Conservation (phyloP, 1,284 basidiomycete species). For the Trichosporon sp. region DNA sequence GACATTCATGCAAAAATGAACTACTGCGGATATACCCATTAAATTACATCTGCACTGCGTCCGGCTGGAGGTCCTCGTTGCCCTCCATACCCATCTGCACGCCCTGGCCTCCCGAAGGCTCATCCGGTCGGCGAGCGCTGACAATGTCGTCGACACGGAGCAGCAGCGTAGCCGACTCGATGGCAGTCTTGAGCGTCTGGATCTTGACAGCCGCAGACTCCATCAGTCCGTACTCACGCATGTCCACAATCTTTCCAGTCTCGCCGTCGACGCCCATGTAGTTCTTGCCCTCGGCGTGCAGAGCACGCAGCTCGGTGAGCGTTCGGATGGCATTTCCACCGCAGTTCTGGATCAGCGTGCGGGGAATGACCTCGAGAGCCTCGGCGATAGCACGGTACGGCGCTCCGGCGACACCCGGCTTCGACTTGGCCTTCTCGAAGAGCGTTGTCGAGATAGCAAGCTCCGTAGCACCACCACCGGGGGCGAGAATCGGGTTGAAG, state of each 20-base stretch:
- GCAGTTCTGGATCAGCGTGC: constrained; percentile 91
- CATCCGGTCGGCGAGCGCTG: constrained; percentile 58
- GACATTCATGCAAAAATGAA: constrained; percentile 2
- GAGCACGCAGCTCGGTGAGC: constrained; percentile 80
- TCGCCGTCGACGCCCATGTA: constrained; percentile 93
- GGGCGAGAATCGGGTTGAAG: constrained; percentile 86
- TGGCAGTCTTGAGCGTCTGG: constrained; percentile 94
- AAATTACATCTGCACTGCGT: constrained; percentile 8
- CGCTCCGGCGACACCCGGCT: constrained; percentile 80
- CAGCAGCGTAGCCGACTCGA: constrained; percentile 88
- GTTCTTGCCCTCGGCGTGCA: constrained; percentile 85
- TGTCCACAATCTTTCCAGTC: constrained; percentile 89
- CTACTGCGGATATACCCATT: background rate
- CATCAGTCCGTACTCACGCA: constrained; percentile 88
- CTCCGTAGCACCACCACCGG: constrained; percentile 94
- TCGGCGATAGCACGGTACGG: constrained; percentile 90
- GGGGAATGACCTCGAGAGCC: constrained; percentile 94
- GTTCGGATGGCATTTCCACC: constrained; percentile 92
- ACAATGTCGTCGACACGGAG: constrained; percentile 94
- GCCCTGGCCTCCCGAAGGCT: constrained; percentile 28
- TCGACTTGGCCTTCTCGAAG: constrained; percentile 70
- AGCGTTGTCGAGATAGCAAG: constrained; percentile 93
- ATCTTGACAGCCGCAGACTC: constrained; percentile 97
- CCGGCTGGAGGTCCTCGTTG: constrained; percentile 16
- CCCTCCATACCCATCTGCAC: constrained; percentile 44